Percentiles rank a stretch among this genome's conserved stretches.
phyloP scores from a whole-genome alignment of 768 basidiomycete species.

The Calvatia gigantea region DNA sequence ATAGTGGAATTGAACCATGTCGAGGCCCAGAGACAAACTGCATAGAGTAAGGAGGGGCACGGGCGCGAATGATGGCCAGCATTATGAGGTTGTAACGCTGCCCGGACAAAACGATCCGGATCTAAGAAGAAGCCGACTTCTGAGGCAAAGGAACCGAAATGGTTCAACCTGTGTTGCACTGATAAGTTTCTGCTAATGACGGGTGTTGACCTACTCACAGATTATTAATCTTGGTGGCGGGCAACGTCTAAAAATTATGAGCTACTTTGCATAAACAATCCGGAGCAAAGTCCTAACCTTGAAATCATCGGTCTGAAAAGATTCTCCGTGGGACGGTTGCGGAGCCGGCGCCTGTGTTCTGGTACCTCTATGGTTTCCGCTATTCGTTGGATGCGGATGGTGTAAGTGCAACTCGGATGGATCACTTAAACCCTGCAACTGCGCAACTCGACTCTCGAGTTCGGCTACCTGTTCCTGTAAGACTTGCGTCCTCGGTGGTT shows the following conservation, averaged over 20 bases:
- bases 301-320: constrained; percentile 2
- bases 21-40: constrained; percentile 35
- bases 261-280: neutral
- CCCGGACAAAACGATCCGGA: constrained; percentile 35
- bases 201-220: neutral
- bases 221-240: neutral
- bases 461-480: constrained; percentile 44
- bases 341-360: too few relatives aligned
- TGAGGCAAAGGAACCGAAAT: constrained; percentile 38
- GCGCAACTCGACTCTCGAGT: constrained; percentile 32
- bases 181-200: neutral
- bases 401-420: neutral
- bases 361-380: too few relatives aligned
- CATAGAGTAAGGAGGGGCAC: constrained; percentile 32
- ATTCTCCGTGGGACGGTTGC: neutral
- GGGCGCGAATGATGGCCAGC: constrained; percentile 29
- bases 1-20: constrained; percentile 23
- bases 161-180: constrained; percentile 19
- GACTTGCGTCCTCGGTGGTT: constrained; percentile 39
- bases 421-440: neutral
- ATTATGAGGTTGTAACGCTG: constrained; percentile 25
- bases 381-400: neutral
- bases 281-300: neutral
- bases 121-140: constrained; percentile 55
- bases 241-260: neutral